Evolutionary conservation across 2,329 filamentous ascomycete genomes (phyloP).

Genomic region (Pseudohalonectria lignicola): DNA sequence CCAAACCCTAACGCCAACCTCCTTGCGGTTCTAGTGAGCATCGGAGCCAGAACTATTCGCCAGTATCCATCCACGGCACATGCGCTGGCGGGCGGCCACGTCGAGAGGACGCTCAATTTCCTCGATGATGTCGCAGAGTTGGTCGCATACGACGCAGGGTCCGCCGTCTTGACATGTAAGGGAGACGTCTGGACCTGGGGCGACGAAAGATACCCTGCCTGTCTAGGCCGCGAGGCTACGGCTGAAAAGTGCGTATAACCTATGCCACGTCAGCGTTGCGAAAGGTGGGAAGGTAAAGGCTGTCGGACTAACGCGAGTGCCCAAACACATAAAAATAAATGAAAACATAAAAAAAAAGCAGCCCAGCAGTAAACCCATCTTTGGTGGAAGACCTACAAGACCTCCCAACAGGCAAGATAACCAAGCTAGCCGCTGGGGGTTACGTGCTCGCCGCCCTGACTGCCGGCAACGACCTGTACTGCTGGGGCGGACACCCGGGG

Average conservation of each 20-base stretch:
- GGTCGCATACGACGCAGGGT: constrained; percentile 36
- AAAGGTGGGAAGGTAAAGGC: no score
- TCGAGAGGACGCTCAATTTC: constrained; percentile 7
- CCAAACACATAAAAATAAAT: not conserved
- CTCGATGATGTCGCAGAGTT: constrained; percentile 24
- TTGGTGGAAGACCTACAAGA: constrained; percentile 40
- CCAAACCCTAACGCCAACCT: no score
- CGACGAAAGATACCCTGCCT: constrained; percentile 44
- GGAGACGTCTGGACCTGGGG: constrained; percentile 42
- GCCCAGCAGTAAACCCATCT: no score
- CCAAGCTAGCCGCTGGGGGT: constrained; percentile 42
- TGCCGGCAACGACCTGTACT: constrained; percentile 44
- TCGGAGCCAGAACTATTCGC: constrained; percentile 10
- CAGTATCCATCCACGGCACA: constrained; percentile 14
- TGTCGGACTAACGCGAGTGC: constrained; percentile 27
- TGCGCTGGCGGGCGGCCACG: constrained; percentile 2
- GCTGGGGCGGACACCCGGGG: constrained; percentile 43
- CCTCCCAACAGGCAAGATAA: constrained; percentile 38
- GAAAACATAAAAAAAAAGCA: no score
- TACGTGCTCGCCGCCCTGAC: constrained; percentile 49
- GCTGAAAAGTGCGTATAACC: constrained; percentile 22
- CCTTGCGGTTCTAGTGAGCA: no score
- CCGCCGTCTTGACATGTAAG: constrained; percentile 30
- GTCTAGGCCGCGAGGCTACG: constrained; percentile 40
- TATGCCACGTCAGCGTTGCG: no score